Base-by-base conservation (phyloP, 2,329 filamentous ascomycete species). In the Plenodomus biglobosus region DNA sequence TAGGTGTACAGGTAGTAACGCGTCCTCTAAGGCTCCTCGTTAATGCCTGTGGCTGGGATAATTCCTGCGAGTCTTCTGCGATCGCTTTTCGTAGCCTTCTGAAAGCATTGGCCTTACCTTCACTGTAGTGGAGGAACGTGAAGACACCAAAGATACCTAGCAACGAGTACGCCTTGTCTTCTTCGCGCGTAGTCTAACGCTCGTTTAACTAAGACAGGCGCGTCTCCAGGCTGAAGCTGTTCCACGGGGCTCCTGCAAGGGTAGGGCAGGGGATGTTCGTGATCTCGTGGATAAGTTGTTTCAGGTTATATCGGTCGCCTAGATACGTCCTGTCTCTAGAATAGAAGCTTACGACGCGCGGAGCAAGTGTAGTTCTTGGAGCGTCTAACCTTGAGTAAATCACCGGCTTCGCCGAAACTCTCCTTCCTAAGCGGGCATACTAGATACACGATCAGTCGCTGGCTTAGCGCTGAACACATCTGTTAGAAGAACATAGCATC, bases 321-420 rank as follows among this genome's bases (percentile, higher is more conserved):
- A 45, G 24, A 17, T 3, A 34, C 17, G 32, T 11, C 17, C 42
- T 16, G 10, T 45, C 37, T 17, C 15, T 18, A 34, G 42, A 45
- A 22, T 34, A 45, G 24, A 45, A 40, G 16, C 22, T 37, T 0
- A 40, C 42, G 3, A 10, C 15, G 36, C 13, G 38, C 3, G 42
- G 42, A 2, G 42, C 42, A 13, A 45, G 42, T 20, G 42, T 20
- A 45, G 42, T 37, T 45, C 42, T 40, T 45, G 42, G 10, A 45
- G 42, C 8, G 42, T 45, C 42, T 36, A 44, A 11, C 32, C 40
- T 11, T 30, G 40, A 8, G 30, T 42, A 18, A 42, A 42, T 30
- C 40, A 42, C 24, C 30, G 4, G 17, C 24, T 45, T 39, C 1
- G 32, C 15, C 16, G 24, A 21, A 17, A 38, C 16, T 22, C 22